Evolutionary conservation across 345 rosid genomes (phyloP).

Genomic region (Rhizophora mangle): DNA sequence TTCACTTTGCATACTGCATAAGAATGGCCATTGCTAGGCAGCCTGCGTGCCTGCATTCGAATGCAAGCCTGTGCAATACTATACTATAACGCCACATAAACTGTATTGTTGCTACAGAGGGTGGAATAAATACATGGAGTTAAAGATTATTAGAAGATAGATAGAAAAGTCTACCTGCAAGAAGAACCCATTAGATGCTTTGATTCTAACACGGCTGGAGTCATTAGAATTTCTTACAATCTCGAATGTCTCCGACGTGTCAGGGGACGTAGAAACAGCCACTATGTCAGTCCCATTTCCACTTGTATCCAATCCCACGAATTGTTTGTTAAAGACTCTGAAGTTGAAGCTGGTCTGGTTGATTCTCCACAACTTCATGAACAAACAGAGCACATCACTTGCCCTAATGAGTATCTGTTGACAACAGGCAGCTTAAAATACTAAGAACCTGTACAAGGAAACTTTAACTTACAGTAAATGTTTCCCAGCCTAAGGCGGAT

Average conservation of each 20-base stretch:
- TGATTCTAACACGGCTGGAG: slow-evolving; percentile 42
- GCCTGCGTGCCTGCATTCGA: no score
- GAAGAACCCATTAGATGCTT: slow-evolving; percentile 50
- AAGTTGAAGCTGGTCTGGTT: slow-evolving; percentile 40
- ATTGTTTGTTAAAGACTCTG: slow-evolving; percentile 47
- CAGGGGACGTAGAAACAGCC: slow-evolving; percentile 31
- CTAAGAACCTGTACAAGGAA: not conserved
- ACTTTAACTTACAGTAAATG: slow-evolving; percentile 38
- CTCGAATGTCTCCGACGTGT: slow-evolving; percentile 38
- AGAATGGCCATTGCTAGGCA: no score
- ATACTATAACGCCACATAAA: no score
- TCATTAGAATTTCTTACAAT: slow-evolving; percentile 37
- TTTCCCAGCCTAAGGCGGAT: slow-evolving; percentile 58
- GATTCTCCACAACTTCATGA: slow-evolving; percentile 56
- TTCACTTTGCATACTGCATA: no score
- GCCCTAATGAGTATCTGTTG: no score
- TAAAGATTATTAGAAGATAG: not conserved
- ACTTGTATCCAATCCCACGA: slow-evolving; percentile 35
- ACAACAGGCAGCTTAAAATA: not conserved
- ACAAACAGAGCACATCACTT: not conserved
- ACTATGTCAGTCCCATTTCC: slow-evolving; percentile 34
- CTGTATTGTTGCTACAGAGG: no score
- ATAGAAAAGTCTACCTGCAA: slow-evolving; percentile 34
- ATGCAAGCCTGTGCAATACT: no score
- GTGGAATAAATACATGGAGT: no score